These are phyloP conservation scores for Penicillium bovifimosum DNA, from an alignment of 495 filamentous ascomycete genomes.

Conservation along the genomic window DNA sequence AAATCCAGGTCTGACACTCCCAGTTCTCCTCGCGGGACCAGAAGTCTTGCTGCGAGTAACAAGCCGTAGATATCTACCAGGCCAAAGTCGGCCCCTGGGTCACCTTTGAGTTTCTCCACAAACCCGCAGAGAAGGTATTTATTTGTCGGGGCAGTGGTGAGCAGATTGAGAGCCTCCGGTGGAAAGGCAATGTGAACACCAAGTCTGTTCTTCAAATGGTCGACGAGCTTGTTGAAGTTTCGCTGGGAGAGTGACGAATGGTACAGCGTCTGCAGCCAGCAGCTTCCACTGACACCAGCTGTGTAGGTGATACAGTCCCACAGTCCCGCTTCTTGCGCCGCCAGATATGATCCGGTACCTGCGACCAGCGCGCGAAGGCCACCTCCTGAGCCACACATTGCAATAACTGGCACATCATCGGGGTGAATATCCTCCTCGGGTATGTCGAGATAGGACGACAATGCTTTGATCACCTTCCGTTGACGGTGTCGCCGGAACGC, in stretches of 20 bases:
- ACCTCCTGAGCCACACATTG: slow-evolving; percentile 88
- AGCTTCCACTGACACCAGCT: slow-evolving; percentile 89
- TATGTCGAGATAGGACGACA: slow-evolving; percentile 76
- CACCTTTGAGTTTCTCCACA: slow-evolving; percentile 83
- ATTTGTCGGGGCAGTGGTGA: slow-evolving; percentile 81
- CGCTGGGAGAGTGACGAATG: slow-evolving; percentile 71
- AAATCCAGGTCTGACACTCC: slow-evolving; percentile 69
- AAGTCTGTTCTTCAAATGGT: slow-evolving; percentile 80
- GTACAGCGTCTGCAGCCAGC: slow-evolving; percentile 89
- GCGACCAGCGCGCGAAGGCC: slow-evolving; percentile 86
- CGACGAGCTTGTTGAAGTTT: slow-evolving; percentile 60
- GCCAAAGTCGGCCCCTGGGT: slow-evolving; percentile 74
- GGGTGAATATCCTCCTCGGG: slow-evolving; percentile 77
- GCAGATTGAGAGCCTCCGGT: slow-evolving; percentile 66
- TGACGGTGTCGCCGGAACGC: slow-evolving; percentile 61
- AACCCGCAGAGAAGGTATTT: slow-evolving; percentile 84
- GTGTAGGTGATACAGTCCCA: slow-evolving; percentile 94
- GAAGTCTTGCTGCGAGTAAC: slow-evolving; percentile 70
- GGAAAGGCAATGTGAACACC: slow-evolving; percentile 89
- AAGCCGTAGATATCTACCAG: slow-evolving; percentile 91
- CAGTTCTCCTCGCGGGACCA: slow-evolving; percentile 82
- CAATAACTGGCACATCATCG: slow-evolving; percentile 87
- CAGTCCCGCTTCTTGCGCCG: slow-evolving; percentile 74
- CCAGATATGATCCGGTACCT: slow-evolving; percentile 76
- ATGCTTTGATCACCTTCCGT: slow-evolving; percentile 57